Evolutionary conservation across 345 rosid species (phyloP), one percentile per base, ranked within the genome.

Genomic region (Chamaenerion angustifolium): DNA sequence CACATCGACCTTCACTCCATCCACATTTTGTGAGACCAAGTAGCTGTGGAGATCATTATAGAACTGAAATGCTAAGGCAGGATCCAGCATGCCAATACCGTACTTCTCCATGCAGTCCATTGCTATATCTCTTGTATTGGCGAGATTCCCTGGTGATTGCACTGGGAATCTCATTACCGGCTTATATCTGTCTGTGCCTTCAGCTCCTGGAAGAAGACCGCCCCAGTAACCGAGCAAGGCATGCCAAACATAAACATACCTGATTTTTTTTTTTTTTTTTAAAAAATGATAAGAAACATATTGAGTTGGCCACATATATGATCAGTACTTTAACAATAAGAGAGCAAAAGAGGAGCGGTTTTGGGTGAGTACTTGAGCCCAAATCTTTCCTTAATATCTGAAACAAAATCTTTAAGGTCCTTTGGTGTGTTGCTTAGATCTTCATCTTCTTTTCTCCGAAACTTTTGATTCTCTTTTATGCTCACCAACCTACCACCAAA

Each of bases 161-260:
- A 51, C 41, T 2, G 72, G 79, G 49, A 64, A 60, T 51, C 53
- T 67, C 52, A 79, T 40, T 51, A 42, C 51, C 11, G 76, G 79
- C 55, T 63, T 69, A 40, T 79, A 73, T 42, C 49, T 62, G 61
- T 59, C 61, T 13, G 68, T 68, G 15, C 55, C 71, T 7, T 9
- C 44, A 13, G 68, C 68, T 61, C 75, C 56, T 11, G 75, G 85
- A 65, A 18, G 68, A 45, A 79, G 77, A 55, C 85, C 85, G 55
- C 85, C 85, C 85, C 85, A 73, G 54, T 73, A 76, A 17, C 85
- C 85, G 55, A 73, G 15, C 41, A 79, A 51, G 27, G 85, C 81
- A 55, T 73, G 85, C 79, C 81, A 76, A 18, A 66, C 70, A 56
- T 76, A 76, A 13, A 73, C 79, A 42, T 73, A 79, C 65, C 79